Evolutionary conservation across 2,329 filamentous ascomycete species (phyloP).

Genomic region (Chaetomiaceae sp.): DNA sequence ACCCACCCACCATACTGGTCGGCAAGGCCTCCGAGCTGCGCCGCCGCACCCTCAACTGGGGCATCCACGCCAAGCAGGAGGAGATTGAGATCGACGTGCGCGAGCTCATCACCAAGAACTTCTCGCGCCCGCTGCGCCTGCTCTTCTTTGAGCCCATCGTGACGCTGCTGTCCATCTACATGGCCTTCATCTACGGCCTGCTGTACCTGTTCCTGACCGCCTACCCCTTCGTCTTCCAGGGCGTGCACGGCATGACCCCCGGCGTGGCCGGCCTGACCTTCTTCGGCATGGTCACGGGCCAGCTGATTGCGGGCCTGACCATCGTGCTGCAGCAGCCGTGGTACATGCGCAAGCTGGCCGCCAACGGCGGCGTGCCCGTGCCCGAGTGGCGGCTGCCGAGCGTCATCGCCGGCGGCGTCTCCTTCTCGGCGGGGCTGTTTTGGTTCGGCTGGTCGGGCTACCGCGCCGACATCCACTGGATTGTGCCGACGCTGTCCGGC

Average conservation of each 20-base stretch:
- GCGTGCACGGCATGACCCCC: constrained; percentile 61
- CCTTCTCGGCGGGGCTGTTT: constrained; percentile 62
- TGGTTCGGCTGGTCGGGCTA: constrained; percentile 73
- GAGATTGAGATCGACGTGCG: constrained; percentile 61
- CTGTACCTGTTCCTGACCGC: constrained; percentile 83
- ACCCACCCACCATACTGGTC: constrained; percentile 60
- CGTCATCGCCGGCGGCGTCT: constrained; percentile 52
- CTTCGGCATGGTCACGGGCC: constrained; percentile 74
- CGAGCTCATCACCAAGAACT: constrained; percentile 61
- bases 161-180: constrained; percentile 61
- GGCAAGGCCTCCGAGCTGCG: constrained; percentile 55
- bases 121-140: constrained; percentile 58
- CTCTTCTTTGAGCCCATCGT: constrained; percentile 66
- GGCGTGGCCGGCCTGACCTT: constrained; percentile 74
- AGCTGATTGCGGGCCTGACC: constrained; percentile 59
- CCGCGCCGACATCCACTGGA: constrained; percentile 53
- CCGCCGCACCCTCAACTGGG: constrained; percentile 61
- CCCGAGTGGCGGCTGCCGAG: constrained; percentile 63
- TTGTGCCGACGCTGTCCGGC: constrained; percentile 55
- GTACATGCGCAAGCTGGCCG: constrained; percentile 62
- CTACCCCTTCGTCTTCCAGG: constrained; percentile 73
- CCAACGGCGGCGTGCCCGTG: constrained; percentile 59
- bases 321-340: constrained; percentile 59
- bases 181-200: constrained; percentile 69
- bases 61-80: constrained; percentile 65